Percentiles rank a stretch among this genome's conserved stretches.
Conservation (phyloP, 768 basidiomycete species). For the Nidula microcarpa region DNA sequence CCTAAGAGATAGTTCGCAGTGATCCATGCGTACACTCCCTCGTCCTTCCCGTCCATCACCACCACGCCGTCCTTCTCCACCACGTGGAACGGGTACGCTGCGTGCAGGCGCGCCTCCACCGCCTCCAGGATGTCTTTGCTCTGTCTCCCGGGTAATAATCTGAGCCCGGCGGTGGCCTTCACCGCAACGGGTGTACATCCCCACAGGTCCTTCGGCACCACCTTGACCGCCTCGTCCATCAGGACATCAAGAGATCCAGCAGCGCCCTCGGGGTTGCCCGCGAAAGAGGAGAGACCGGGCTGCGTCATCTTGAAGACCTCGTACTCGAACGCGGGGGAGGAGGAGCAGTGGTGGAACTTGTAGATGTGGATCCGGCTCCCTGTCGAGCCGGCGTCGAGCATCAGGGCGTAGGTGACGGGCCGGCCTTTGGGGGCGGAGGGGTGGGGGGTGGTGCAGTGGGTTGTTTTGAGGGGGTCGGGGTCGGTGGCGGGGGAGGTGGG, state of each 20-base stretch:
- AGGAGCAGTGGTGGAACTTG: constrained; percentile 91
- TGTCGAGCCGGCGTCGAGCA: constrained; percentile 98
- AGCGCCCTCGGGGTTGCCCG: constrained; percentile 58
- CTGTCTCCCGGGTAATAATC: constrained; percentile 62
- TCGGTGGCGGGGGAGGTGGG: constrained; percentile 70
- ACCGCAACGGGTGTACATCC: constrained; percentile 85
- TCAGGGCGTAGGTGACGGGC: constrained; percentile 89
- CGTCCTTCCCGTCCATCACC: constrained; percentile 94
- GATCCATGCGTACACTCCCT: constrained; percentile 99
- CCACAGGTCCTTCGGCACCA: constrained; percentile 69
- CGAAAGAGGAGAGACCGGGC: constrained; percentile 74
- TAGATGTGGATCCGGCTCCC: constrained; percentile 98
- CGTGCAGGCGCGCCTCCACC: constrained; percentile 56
- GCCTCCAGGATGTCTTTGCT: constrained; percentile 72
- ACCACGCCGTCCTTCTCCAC: constrained; percentile 59
- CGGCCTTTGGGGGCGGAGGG: constrained; percentile 35
- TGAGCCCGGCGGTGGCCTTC: constrained; percentile 87
- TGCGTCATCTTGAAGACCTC: constrained; percentile 85
- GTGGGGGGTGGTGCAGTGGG: constrained; percentile 63
- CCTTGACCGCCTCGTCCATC: constrained; percentile 73
- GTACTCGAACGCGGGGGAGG: constrained; percentile 81
- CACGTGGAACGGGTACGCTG: constrained; percentile 63
- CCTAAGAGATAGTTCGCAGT: constrained; percentile 91
- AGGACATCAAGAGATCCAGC: constrained; percentile 78
- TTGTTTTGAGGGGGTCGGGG: constrained; percentile 68